phyloP scores from a whole-genome alignment of 164 flowering plant species.

The Taxillus chinensis region DNA sequence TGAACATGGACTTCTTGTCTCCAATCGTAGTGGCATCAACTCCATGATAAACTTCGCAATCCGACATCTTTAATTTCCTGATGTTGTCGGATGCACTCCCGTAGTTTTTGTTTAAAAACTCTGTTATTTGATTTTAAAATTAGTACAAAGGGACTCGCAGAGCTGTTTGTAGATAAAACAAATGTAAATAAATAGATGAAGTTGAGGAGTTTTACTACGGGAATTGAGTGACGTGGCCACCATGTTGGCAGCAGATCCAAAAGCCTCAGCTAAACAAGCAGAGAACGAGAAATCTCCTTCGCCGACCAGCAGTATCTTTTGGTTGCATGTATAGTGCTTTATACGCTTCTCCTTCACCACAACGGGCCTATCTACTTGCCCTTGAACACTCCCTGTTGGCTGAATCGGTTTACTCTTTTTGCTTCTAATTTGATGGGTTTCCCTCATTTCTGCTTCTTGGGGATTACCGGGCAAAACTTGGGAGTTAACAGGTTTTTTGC shows the following conservation, averaged over 20 bases:
- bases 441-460: no score
- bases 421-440: no score
- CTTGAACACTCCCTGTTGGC: no score
- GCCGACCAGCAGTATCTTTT: slow-evolving; percentile 19
- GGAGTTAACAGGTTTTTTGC: no score
- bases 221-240: no score
- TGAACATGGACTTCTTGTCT: slow-evolving; percentile 6
- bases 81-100: slow-evolving; percentile 8
- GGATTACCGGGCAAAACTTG: no score
- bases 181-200: slow-evolving; percentile 11
- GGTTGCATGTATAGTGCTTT: no score
- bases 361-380: no score
- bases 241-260: neutral
- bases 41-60: slow-evolving; percentile 15
- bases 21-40: slow-evolving; percentile 15
- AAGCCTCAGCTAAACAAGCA: slow-evolving; percentile 12
- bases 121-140: slow-evolving; percentile 9
- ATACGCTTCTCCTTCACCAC: no score
- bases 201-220: slow-evolving; percentile 5
- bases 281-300: slow-evolving; percentile 34
- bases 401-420: no score
- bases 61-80: neutral
- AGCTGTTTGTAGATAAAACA: neutral
- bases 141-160: slow-evolving; percentile 4
- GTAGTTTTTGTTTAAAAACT: slow-evolving; percentile 6